phyloP scores from a whole-genome alignment of 331 rosid genomes.

The Malus hybrid region DNA sequence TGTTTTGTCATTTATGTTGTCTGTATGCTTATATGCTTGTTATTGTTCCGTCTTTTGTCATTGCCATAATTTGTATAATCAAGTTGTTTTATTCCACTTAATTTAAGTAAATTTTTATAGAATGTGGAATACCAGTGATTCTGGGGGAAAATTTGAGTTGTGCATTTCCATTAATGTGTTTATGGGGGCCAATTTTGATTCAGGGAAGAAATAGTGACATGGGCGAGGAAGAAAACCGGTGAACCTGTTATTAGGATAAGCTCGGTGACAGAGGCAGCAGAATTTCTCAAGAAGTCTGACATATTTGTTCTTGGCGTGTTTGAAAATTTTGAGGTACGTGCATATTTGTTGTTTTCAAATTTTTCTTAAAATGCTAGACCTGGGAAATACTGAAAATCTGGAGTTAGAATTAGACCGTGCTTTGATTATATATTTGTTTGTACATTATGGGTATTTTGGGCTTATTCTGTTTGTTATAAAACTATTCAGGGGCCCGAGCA shows the following conservation, averaged over 20 bases:
- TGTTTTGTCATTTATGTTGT: neutral
- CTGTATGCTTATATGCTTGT: neutral
- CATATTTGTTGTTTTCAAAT: neutral
- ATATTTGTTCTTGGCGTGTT: conserved; percentile 58
- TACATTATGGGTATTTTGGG: neutral
- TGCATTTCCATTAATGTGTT: neutral
- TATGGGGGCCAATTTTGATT: conserved; percentile 18
- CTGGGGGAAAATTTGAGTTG: neutral
- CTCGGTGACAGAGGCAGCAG: conserved; percentile 44
- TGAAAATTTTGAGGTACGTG: conserved; percentile 58
- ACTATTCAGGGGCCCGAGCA: conserved; percentile 51
- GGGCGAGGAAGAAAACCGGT: conserved; percentile 80
- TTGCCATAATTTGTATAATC: no score
- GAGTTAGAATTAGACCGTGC: neutral
- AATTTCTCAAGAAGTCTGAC: conserved; percentile 51
- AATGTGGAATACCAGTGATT: neutral
- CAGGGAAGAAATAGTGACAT: conserved; percentile 86
- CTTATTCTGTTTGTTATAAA: neutral
- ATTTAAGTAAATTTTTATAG: no score
- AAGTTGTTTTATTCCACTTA: no score
- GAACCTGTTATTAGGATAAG: conserved; percentile 54
- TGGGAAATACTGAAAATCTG: neutral
- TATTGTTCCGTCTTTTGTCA: neutral
- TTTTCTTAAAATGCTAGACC: neutral
- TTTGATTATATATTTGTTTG: neutral